Percentiles rank a stretch among this genome's conserved stretches.
phyloP scores from a whole-genome alignment of 1,284 basidiomycete species.

The Ceratobasidium sp. region DNA sequence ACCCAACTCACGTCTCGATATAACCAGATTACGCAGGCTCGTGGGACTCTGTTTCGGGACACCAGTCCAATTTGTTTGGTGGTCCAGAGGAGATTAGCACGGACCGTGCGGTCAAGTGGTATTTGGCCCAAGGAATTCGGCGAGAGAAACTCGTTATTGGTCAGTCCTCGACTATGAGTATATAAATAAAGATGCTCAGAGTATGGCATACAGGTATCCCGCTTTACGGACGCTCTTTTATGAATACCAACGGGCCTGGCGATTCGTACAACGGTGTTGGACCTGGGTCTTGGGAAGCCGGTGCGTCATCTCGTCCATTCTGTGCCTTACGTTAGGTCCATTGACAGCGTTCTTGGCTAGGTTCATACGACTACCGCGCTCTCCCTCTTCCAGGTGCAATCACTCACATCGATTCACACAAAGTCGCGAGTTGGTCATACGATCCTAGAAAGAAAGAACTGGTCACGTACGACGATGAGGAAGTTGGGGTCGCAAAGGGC shows the following conservation, averaged over 20 bases:
- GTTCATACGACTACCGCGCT: conserved; percentile 73
- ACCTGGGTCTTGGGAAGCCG: conserved; percentile 75
- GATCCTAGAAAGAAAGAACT: conserved; percentile 73
- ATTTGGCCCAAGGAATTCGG: conserved; percentile 72
- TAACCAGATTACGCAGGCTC: conserved; percentile 65
- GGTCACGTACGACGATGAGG: conserved; percentile 80
- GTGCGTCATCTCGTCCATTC: conserved; percentile 46
- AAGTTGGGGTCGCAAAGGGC: conserved; percentile 73
- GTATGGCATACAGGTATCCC: conserved; percentile 80
- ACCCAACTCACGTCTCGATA: not conserved
- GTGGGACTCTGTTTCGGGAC: conserved; percentile 80
- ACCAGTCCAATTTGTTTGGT: conserved; percentile 88
- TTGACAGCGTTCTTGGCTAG: not conserved
- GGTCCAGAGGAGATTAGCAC: conserved; percentile 62
- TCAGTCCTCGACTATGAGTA: conserved; percentile 41
- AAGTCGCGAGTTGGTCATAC: conserved; percentile 76
- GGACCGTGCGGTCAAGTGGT: conserved; percentile 76
- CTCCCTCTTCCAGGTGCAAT: conserved; percentile 75
- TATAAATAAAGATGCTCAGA: no score
- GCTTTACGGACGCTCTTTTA: conserved; percentile 90
- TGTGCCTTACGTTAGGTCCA: no score
- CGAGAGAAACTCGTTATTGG: conserved; percentile 85
- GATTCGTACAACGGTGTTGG: conserved; percentile 79
- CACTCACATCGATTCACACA: conserved; percentile 63
- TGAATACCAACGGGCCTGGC: conserved; percentile 84